Base-by-base conservation (phyloP, 2,329 filamentous ascomycete species). In the Aspergillus thermomutatus region DNA sequence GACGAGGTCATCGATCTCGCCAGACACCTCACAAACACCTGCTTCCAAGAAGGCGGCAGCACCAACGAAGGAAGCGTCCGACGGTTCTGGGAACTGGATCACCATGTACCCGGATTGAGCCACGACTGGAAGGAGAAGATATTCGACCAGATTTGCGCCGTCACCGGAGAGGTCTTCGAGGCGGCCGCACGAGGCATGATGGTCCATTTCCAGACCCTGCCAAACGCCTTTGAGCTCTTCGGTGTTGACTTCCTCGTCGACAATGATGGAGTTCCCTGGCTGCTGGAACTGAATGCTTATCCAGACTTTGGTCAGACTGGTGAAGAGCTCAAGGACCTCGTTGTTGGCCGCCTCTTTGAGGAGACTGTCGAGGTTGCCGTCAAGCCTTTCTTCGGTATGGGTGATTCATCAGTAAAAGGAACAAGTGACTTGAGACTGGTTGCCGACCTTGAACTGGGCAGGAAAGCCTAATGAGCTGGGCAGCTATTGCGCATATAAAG, bases 241-340 rank as follows among this genome's bases (percentile, higher is more conserved):
- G 94, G 94, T 0, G 74, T 97, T 45, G 94, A 99, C 72, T 99
- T 94, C 70, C 73, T 99, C 67, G 87, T 97, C 9, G 90, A 92
- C 67, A 80, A 71, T 0, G 67, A 72, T 8, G 87, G 85, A 0
- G 80, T 68, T 3, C 83, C 86, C 3, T 97, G 87, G 86, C 72
- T 99, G 67, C 78, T 99, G 55, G 94, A 99, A 78, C 84, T 96
- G 31, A 99, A 99, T 78, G 91, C 93, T 0, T 99, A 96, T 75
- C 94, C 94, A 9, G 94, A 99, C 77, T 97, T 97, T 70, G 87
- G 84, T 69, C 93, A 97, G 83, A 96, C 92, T 17, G 94, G 94
- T 0, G 82, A 82, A 7, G 87, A 89, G 55, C 75, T 96, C 62
- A 85, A 82, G 69, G 83, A 76, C 46, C 63, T 77, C 0, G 74